Conservation (phyloP, 129 eudicot genomes). For the Lactuca saligna region DNA sequence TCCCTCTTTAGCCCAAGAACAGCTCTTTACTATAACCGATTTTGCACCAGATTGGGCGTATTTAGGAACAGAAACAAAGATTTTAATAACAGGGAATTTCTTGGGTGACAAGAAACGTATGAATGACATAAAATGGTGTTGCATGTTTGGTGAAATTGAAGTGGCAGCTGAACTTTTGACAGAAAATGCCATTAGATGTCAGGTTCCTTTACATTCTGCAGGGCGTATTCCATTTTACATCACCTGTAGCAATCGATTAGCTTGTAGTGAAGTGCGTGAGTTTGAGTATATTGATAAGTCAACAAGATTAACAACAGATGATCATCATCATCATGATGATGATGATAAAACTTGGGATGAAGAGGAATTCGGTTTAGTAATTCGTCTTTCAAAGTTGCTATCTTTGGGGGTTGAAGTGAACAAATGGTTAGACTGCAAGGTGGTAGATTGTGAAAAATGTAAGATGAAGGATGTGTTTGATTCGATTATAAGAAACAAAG, state of each 20-base stretch:
- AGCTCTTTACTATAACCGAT: slow-evolving; percentile 33
- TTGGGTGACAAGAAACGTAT: slow-evolving; percentile 25
- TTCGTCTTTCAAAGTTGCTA: slow-evolving; percentile 30
- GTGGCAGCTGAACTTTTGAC: slow-evolving; percentile 35
- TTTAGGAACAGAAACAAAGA: slow-evolving; percentile 25
- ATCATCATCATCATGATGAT: background rate
- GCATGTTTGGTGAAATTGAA: slow-evolving; percentile 47
- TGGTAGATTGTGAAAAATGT: slow-evolving; percentile 33
- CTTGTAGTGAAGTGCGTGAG: slow-evolving; percentile 44
- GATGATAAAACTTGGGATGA: background rate
- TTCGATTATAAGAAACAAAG: slow-evolving; percentile 3
- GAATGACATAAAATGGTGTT: slow-evolving; percentile 28
- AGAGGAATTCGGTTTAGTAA: slow-evolving; percentile 18
- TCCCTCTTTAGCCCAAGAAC: slow-evolving; percentile 33
- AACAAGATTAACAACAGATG: background rate
- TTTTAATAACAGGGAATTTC: slow-evolving; percentile 34
- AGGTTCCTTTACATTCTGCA: slow-evolving; percentile 35
- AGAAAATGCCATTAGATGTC: slow-evolving; percentile 28
- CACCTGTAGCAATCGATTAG: slow-evolving; percentile 38
- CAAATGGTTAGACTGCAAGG: slow-evolving; percentile 21
- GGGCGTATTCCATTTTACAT: slow-evolving; percentile 38
- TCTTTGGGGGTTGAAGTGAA: slow-evolving; percentile 18
- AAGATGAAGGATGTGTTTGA: slow-evolving; percentile 23
- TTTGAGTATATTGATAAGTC: slow-evolving; percentile 28
- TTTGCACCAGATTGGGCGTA: slow-evolving; percentile 46